A percentile compares a stretch with the other conserved stretches of the same genome.
Evolutionary conservation across 805 yeast species (phyloP).

Genomic region (Candida adriatica): DNA sequence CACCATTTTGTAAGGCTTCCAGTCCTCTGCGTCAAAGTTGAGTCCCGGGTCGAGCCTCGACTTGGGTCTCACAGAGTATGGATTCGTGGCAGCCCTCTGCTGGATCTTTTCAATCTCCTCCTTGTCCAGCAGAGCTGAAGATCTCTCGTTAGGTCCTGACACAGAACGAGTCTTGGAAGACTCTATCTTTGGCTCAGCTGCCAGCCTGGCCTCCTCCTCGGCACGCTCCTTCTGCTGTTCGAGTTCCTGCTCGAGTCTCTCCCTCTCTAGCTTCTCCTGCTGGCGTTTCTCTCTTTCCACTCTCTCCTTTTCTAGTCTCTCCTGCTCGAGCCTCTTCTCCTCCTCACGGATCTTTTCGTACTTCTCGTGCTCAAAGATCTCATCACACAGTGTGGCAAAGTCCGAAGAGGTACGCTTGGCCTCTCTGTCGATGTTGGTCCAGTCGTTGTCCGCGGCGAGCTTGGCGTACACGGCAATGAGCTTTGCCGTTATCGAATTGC

Average conservation of each 20-base stretch:
- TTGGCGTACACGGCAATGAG: constrained; percentile 68
- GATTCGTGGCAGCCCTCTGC: constrained; percentile 30
- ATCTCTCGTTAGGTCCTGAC: constrained; percentile 28
- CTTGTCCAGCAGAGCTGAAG: constrained; percentile 19
- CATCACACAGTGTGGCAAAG: constrained; percentile 72
- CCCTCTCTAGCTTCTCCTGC: constrained; percentile 20
- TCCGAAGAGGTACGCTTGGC: constrained; percentile 73
- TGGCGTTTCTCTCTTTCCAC: too few species aligned
- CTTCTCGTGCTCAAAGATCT: constrained; percentile 65
- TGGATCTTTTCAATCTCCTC: constrained; percentile 25
- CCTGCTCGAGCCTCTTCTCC: constrained; percentile 36
- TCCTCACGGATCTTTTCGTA: constrained; percentile 49
- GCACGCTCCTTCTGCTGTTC: constrained; percentile 12
- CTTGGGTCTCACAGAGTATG: constrained; percentile 33
- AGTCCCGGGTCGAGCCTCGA: constrained; percentile 39
- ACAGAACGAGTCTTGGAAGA: constrained; percentile 27
- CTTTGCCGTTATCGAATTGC: constrained; percentile 69
- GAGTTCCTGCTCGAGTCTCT: constrained; percentile 13
- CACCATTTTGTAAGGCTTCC: constrained; percentile 14
- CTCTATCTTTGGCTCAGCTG: constrained; percentile 11
- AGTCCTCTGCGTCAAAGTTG: constrained; percentile 19
- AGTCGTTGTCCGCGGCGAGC: constrained; percentile 50
- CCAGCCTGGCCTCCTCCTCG: constrained; percentile 14
- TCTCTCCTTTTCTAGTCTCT: constrained; percentile 28
- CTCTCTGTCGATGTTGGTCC: constrained; percentile 66